A percentile compares a stretch with the other conserved stretches of the same genome.
Evolutionary conservation across 306 rosid genomes (phyloP).

Genomic region (Datisca glomerata): DNA sequence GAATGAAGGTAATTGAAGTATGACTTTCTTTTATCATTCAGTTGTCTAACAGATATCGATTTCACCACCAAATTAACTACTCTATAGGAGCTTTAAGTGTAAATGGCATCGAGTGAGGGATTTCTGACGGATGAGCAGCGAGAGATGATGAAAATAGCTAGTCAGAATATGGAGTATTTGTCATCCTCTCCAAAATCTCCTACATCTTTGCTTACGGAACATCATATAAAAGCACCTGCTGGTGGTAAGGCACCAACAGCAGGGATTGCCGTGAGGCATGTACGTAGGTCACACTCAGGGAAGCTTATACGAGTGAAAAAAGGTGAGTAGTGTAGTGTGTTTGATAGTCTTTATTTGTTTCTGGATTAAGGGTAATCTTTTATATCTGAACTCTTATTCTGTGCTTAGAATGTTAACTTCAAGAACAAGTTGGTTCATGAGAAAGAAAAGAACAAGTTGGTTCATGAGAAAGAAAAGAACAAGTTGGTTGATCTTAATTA

Average conservation of each 20-base stretch:
- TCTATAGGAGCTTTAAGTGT: slow-evolving; percentile 7
- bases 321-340: slow-evolving; percentile 34
- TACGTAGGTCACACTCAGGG: slow-evolving; percentile 78
- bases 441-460: too few relatives aligned
- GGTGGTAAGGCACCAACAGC: slow-evolving; percentile 72
- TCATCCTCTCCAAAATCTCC: slow-evolving; percentile 93
- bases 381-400: too few relatives aligned
- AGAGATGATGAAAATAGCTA: slow-evolving; percentile 59
- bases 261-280: slow-evolving; percentile 71
- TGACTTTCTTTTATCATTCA: background rate
- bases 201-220: slow-evolving; percentile 53
- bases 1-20: too few relatives aligned
- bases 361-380: too few relatives aligned
- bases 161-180: slow-evolving; percentile 58
- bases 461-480: too few relatives aligned
- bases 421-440: too few relatives aligned
- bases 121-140: slow-evolving; percentile 88
- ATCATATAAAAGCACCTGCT: slow-evolving; percentile 65
- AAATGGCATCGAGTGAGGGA: slow-evolving; percentile 88
- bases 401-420: too few relatives aligned
- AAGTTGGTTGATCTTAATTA: too few relatives aligned
- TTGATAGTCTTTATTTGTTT: background rate
- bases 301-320: slow-evolving; percentile 72
- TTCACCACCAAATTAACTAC: background rate
- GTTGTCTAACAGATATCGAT: background rate